Base-by-base conservation (phyloP, 192 early-diverging fungal species). In the Jimgerdemannia flammicorona region DNA sequence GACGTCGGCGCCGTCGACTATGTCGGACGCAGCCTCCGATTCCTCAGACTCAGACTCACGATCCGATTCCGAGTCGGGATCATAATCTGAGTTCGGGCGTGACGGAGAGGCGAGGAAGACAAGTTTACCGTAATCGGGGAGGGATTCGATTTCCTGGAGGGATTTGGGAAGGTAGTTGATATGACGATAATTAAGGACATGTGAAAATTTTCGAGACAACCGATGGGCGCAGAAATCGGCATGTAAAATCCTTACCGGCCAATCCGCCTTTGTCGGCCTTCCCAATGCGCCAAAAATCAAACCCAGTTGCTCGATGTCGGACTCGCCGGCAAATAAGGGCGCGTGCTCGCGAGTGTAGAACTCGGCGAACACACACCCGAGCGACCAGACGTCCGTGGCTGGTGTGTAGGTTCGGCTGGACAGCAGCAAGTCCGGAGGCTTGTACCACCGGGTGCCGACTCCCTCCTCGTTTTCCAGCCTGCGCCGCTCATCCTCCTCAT, bases 381-480 rank as follows among this genome's bases (percentile, higher is more conserved):
- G 70, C 3, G 83, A 85, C 86, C 86, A 88, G 71, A 88, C 78
- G 73, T 88, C 87, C 40, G 83, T 75, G 3, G 87, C 69, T 17
- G 70, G 76, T 6, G 84, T 74, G 64, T 88, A 87, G 43, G 76
- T 75, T 40, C 64, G 43, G 3, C 77, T 82, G 2, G 84, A 82
- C 20, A 87, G 80, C 10, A 85, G 39, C 2, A 87, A 71, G 39
- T 88, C 87, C 20, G 87, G 87, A 0, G 87, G 85, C 9, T 82
- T 77, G 54, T 88, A 88, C 40, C 77, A 81, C 59, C 84, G 83
- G 44, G 40, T 17, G 17, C 66, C n/a, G 0, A 69, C 40, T 3
- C 74, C 74, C 67, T 68, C 67, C 67, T 68, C 67, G 9, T 41
- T 18, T 9, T 20, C 67, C 67, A 68, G 9, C 19, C 67, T 20